These are phyloP conservation scores for Cokeromyces recurvatus DNA, from an alignment of 371 early-diverging fungal species.

Conservation along the genomic window DNA sequence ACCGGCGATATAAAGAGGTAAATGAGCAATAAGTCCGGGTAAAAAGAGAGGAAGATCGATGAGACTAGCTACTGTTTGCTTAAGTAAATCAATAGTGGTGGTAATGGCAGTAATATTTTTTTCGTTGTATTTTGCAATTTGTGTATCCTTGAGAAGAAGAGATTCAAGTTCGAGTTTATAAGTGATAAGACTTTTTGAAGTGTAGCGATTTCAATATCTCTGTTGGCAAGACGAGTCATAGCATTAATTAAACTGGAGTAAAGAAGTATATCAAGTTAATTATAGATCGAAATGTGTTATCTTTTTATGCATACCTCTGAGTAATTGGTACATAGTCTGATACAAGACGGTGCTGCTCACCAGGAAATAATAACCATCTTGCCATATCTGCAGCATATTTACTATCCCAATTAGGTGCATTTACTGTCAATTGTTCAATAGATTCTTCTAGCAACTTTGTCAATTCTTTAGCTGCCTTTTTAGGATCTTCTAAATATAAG, in stretches of 20 bases:
- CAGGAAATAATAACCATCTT: constrained; percentile 44
- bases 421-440: constrained; percentile 38
- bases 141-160: constrained; percentile 31
- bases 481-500: constrained; percentile 40
- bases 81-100: constrained; percentile 33
- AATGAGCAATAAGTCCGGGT: constrained; percentile 48
- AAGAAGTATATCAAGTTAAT: not conserved
- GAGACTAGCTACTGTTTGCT: constrained; percentile 32
- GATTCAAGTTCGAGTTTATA: constrained; percentile 41
- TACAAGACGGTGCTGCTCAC: constrained; percentile 28
- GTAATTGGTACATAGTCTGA: constrained; percentile 49
- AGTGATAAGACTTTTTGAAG: constrained; percentile 35
- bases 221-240: constrained; percentile 19
- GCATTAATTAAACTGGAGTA: constrained; percentile 38
- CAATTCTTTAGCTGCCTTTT: constrained; percentile 45
- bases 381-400: constrained; percentile 49
- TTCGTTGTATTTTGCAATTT: constrained; percentile 48
- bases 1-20: constrained; percentile 51
- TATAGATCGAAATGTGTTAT: no score
- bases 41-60: constrained; percentile 51
- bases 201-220: constrained; percentile 25
- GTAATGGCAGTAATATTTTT: constrained; percentile 37
- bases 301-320: constrained; percentile 38
- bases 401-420: constrained; percentile 50
- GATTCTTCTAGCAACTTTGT: constrained; percentile 35